Evolutionary conservation across 2,329 filamentous ascomycete genomes (phyloP).

Genomic region (Fusarium equiseti): DNA sequence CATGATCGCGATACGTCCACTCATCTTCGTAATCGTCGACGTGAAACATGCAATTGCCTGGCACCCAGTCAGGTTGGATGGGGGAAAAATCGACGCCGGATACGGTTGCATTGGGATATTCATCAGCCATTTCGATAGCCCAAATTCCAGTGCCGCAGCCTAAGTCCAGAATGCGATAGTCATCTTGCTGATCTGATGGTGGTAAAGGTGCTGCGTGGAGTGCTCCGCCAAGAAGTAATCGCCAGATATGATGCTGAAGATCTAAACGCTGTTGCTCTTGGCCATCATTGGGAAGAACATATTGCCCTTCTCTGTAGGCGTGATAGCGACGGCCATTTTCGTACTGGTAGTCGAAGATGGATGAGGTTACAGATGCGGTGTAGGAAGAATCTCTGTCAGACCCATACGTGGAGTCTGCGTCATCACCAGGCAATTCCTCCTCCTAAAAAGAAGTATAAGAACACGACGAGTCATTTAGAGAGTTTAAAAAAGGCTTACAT

Average conservation of each 20-base stretch:
- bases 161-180: slow-evolving; percentile 64
- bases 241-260: slow-evolving; percentile 53
- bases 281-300: slow-evolving; percentile 49
- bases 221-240: slow-evolving; percentile 42
- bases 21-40: slow-evolving; percentile 73
- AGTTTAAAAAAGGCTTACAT: slow-evolving; percentile 14
- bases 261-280: slow-evolving; percentile 55
- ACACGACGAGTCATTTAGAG: not conserved
- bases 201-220: slow-evolving; percentile 48
- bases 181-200: slow-evolving; percentile 7
- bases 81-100: slow-evolving; percentile 68
- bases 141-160: slow-evolving; percentile 74
- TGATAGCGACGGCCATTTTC: slow-evolving; percentile 52
- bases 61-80: slow-evolving; percentile 67
- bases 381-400: slow-evolving; percentile 50
- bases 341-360: slow-evolving; percentile 56
- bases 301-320: slow-evolving; percentile 51
- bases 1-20: slow-evolving; percentile 47
- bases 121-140: slow-evolving; percentile 68
- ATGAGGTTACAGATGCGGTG: slow-evolving; percentile 56
- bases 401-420: slow-evolving; percentile 52
- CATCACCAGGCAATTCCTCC: slow-evolving; percentile 40
- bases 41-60: slow-evolving; percentile 72
- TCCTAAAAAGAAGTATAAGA: slow-evolving; percentile 14
- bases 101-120: slow-evolving; percentile 53